Percentiles rank a stretch among this genome's conserved stretches.
Conservation (phyloP, 2,329 filamentous ascomycete genomes). For the Emericellopsis cladophorae region DNA sequence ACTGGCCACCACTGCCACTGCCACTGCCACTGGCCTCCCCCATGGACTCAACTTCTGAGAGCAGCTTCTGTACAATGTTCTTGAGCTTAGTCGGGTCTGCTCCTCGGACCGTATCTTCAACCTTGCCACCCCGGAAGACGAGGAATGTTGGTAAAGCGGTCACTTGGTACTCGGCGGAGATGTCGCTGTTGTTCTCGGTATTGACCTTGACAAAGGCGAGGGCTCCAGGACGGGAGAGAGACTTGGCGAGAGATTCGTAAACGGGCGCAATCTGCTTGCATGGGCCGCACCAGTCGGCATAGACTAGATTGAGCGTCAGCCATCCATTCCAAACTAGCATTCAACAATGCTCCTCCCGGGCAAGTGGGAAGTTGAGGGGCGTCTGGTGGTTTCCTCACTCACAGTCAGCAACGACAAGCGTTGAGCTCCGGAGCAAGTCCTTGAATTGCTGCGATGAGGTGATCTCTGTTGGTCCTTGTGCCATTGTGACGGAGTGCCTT, state of each 20-base stretch:
- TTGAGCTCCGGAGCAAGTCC: constrained; percentile 55
- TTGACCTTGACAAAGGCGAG: constrained; percentile 85
- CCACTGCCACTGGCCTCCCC: constrained; percentile 22
- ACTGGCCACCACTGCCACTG: constrained; percentile 31
- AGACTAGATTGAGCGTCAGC: constrained; percentile 42
- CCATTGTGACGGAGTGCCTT: no score
- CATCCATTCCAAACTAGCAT: no score
- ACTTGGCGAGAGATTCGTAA: constrained; percentile 63
- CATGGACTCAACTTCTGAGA: constrained; percentile 49
- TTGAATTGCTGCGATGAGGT: constrained; percentile 49
- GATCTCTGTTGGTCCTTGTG: neutral
- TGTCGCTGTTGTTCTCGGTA: constrained; percentile 61
- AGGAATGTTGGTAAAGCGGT: constrained; percentile 83
- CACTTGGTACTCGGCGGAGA: constrained; percentile 62
- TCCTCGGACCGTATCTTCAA: constrained; percentile 58
- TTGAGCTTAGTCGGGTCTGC: constrained; percentile 61
- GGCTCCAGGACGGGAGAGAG: constrained; percentile 56
- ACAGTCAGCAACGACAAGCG: constrained; percentile 84
- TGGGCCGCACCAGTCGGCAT: constrained; percentile 74
- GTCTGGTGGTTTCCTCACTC: constrained; percentile 25
- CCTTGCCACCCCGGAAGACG: constrained; percentile 62
- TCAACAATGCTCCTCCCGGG: no score
- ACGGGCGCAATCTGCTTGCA: constrained; percentile 75
- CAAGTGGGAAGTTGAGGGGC: constrained; percentile 1
- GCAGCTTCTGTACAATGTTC: constrained; percentile 58